Evolutionary conservation across 1,139 yeast genomes (phyloP), one percentile per base, ranked within the genome.

Genomic region (Yamadazyma aaseri): DNA sequence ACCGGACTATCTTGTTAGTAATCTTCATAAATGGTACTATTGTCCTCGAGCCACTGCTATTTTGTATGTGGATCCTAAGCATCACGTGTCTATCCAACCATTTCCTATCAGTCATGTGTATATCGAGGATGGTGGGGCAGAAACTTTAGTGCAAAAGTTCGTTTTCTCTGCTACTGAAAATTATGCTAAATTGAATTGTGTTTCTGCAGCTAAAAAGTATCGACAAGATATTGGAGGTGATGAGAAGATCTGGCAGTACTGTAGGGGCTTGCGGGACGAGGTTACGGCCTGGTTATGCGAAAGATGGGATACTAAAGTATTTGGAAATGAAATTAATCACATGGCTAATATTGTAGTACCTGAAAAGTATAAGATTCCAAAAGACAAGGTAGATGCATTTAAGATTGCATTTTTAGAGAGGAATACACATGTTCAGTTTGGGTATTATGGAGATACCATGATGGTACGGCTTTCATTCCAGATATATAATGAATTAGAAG

Each of bases 21-120:
- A 82, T 49, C 59, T 81, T 21, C 90, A 84, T 63, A 84, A 84
- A 51, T 83, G 90, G 90, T 61, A 68, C 29, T 78, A 53, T 43
- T 69, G 70, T 15, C 86, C 89, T 2, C 62, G 78, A 32, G 76
- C 80, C 1, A 69, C 74, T 44, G 82, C 86, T 0, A 61, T 79
- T 14, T 53, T 84, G 32, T 82, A 82, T 47, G 84, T 77, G 6
- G 71, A 73, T 41, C 65, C 68, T 3, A 59, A 65, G 36, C 74
- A 71, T 48, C 86, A 79, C 38, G 50, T 55, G 1, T 36, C 49
- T 9, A 61, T 82, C 38, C 82, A 81, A 40, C 71, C 86, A 0
- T 46, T 79, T 39, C 87, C 90, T 1, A 59, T 82, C 8, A 74
- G 83, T 29, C 46, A 44, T 26, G 33, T 18, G 8, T 76, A 67